Evolutionary conservation across 345 rosid species (phyloP).

Genomic region (Triadica sebifera): DNA sequence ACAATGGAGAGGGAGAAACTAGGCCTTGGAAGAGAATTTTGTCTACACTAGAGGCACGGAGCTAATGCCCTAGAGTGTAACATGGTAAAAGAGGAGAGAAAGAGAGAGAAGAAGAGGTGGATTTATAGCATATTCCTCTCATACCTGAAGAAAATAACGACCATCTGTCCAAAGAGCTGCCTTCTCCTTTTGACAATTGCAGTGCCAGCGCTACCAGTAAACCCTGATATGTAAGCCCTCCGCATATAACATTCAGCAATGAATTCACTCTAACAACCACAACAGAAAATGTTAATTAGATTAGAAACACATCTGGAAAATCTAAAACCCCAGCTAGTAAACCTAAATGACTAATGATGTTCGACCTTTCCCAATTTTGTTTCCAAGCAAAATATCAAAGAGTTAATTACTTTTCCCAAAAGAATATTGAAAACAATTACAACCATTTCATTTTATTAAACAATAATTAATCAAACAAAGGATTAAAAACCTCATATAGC

Average conservation of each 20-base stretch:
- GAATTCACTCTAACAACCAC: conserved; percentile 80
- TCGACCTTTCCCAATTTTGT: not conserved
- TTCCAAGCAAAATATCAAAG: not conserved
- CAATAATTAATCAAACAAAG: no score
- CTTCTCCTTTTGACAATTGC: conserved; percentile 79
- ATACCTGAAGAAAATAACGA: conserved; percentile 96
- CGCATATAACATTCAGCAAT: conserved; percentile 91
- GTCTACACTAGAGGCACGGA: not conserved
- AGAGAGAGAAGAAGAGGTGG: not conserved
- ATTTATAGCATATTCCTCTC: conserved; percentile 4
- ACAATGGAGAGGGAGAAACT: not conserved
- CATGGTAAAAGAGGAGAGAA: no score
- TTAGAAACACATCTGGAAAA: not conserved
- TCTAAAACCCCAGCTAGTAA: no score
- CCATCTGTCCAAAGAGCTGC: conserved; percentile 99
- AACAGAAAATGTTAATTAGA: conserved; percentile 4
- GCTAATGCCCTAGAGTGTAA: not conserved
- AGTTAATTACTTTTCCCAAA: no score
- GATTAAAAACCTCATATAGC: no score
- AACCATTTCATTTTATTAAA: not conserved
- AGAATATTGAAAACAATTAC: no score
- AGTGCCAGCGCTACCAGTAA: conserved; percentile 93
- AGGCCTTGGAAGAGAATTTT: conserved; percentile 1
- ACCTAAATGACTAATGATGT: not conserved
- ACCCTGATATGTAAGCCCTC: conserved; percentile 79